Evolutionary conservation across 2,329 filamentous ascomycete genomes (phyloP).

Genomic region (Fusarium graminum): DNA sequence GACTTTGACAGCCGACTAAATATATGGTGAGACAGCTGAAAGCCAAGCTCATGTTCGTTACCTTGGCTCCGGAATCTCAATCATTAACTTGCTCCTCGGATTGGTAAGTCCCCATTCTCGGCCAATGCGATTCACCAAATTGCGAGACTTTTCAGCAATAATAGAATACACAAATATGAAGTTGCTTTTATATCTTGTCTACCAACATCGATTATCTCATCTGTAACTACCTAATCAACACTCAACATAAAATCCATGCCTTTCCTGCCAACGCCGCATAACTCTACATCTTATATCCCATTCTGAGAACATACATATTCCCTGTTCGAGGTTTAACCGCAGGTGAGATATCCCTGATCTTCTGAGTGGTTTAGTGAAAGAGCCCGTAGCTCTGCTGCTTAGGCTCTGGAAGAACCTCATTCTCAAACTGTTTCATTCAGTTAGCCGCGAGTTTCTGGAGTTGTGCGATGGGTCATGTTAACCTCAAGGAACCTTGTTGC

Average conservation of each 20-base stretch:
- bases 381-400: conserved; percentile 53
- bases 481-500: conserved; percentile 90
- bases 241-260: conserved; percentile 28
- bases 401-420: conserved; percentile 53
- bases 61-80: neutral
- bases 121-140: neutral
- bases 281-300: conserved; percentile 40
- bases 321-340: conserved; percentile 11
- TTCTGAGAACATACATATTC: conserved; percentile 12
- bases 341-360: conserved; percentile 2
- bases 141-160: neutral
- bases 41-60: neutral
- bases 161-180: neutral
- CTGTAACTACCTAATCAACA: conserved; percentile 28
- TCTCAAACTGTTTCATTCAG: conserved; percentile 56
- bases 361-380: conserved; percentile 55
- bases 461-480: conserved; percentile 50
- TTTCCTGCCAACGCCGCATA: conserved; percentile 47
- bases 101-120: neutral
- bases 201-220: conserved; percentile 29
- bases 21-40: neutral
- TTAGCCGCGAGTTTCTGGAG: conserved; percentile 32
- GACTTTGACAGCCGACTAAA: neutral
- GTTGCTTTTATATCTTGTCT: conserved; percentile 25
- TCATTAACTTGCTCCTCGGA: neutral